Conservation (phyloP, 768 basidiomycete genomes). For the Hericium erinaceus region DNA sequence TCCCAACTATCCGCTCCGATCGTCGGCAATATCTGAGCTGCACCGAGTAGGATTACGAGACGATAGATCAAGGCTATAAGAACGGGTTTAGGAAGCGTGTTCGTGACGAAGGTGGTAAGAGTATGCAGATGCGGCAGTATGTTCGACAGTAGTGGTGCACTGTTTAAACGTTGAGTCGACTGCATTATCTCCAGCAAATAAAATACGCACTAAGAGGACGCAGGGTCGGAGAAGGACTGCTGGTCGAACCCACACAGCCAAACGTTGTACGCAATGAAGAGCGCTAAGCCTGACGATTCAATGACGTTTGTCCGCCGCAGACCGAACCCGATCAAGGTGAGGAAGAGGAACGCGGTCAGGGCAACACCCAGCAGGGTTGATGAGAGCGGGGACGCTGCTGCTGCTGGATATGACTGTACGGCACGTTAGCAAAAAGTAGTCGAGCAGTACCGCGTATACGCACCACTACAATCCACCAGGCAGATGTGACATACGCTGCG, state of each 20-base stretch:
- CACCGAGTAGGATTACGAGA: conserved; percentile 70
- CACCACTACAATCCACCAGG: conserved; percentile 81
- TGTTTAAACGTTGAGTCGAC: conserved; percentile 20
- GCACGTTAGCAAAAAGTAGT: neutral
- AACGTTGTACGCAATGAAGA: conserved; percentile 85
- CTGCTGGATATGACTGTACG: conserved; percentile 67
- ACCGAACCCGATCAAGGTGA: conserved; percentile 86
- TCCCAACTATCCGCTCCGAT: conserved; percentile 81
- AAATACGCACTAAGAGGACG: conserved; percentile 61
- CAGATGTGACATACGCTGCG: conserved; percentile 69
- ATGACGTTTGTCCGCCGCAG: conserved; percentile 86
- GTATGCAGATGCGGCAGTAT: conserved; percentile 76
- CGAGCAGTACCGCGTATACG: conserved; percentile 21
- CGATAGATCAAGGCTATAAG: conserved; percentile 74
- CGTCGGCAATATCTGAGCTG: conserved; percentile 74
- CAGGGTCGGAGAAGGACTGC: conserved; percentile 60
- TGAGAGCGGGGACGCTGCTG: conserved; percentile 75
- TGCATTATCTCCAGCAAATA: neutral
- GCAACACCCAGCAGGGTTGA: conserved; percentile 86
- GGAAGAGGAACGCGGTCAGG: conserved; percentile 80
- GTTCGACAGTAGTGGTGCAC: conserved; percentile 69
- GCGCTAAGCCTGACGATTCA: conserved; percentile 79
- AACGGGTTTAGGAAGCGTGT: conserved; percentile 80
- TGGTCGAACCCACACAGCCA: conserved; percentile 84
- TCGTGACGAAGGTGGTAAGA: conserved; percentile 70